phyloP scores from a whole-genome alignment of 129 eudicot genomes.

The Deinandra increscens region DNA sequence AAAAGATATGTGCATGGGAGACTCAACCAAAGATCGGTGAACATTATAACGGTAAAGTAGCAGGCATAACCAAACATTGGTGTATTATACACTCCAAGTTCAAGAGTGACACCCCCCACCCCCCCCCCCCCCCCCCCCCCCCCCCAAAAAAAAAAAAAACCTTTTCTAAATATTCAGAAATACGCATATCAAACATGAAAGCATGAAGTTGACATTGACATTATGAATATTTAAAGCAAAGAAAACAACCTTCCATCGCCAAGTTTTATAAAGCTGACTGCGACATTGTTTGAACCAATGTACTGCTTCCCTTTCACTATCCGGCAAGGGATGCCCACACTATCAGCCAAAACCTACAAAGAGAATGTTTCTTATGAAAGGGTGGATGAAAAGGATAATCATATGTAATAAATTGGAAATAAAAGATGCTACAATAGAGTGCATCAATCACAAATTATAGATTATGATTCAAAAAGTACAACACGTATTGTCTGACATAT shows the following conservation, averaged over 20 bases:
- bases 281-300: constrained; percentile 74
- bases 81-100: constrained; percentile 5
- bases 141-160: too few relatives aligned
- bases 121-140: background rate
- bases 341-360: constrained; percentile 87
- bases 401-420: constrained; percentile 8
- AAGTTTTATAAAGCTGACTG: constrained; percentile 67
- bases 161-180: background rate
- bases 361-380: constrained; percentile 9
- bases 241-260: constrained; percentile 67
- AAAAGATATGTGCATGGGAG: background rate
- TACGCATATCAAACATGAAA: background rate
- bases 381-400: background rate
- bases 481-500: background rate
- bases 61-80: background rate
- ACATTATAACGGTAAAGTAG: too few relatives aligned
- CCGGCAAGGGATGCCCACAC: constrained; percentile 83
- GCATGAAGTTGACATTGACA: background rate
- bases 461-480: background rate
- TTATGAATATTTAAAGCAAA: constrained; percentile 5
- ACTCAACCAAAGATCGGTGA: background rate
- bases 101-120: background rate
- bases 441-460: background rate
- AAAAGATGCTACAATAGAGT: constrained; percentile 9
- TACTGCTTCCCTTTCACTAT: constrained; percentile 87